A percentile compares a stretch with the other conserved stretches of the same genome.
Conservation (phyloP, 2,329 filamentous ascomycete genomes). For the Alternaria longipes region DNA sequence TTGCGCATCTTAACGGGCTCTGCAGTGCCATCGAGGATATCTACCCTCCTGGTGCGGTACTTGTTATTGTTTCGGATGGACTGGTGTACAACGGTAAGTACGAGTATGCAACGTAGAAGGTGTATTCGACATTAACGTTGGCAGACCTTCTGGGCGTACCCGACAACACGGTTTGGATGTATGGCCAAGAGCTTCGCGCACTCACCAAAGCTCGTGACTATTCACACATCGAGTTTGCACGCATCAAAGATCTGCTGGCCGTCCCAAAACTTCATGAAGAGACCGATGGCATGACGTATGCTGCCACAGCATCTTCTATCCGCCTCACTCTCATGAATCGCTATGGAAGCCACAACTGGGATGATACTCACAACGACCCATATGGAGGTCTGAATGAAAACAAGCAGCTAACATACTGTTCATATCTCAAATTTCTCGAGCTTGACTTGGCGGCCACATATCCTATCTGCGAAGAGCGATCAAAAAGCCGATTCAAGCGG, state of each 20-base stretch:
- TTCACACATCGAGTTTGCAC: slow-evolving; percentile 28
- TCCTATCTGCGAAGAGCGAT: slow-evolving; percentile 15
- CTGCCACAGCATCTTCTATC: slow-evolving; percentile 24
- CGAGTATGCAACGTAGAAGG: too few species aligned
- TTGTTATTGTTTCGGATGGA: slow-evolving; percentile 55
- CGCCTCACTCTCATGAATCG: slow-evolving; percentile 22
- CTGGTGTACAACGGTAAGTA: slow-evolving; percentile 50
- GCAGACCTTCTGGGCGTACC: slow-evolving; percentile 53
- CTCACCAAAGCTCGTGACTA: slow-evolving; percentile 21
- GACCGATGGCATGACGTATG: slow-evolving; percentile 25
- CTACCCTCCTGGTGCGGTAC: slow-evolving; percentile 51
- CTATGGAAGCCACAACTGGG: slow-evolving; percentile 2
- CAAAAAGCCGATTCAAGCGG: slow-evolving; percentile 27
- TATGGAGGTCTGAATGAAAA: slow-evolving; percentile 1
- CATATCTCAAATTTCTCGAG: neutral
- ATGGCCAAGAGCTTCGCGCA: slow-evolving; percentile 25
- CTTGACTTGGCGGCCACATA: slow-evolving; percentile 12
- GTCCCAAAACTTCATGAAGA: slow-evolving; percentile 17
- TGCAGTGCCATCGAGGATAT: slow-evolving; percentile 51
- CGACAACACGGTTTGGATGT: slow-evolving; percentile 54
- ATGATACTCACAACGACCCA: neutral
- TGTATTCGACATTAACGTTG: too few species aligned
- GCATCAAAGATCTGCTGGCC: slow-evolving; percentile 25
- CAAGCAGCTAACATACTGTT: slow-evolving; percentile 13
- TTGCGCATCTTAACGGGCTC: slow-evolving; percentile 53